phyloP scores from a whole-genome alignment of 768 basidiomycete species.

The Suillus clintonianus region DNA sequence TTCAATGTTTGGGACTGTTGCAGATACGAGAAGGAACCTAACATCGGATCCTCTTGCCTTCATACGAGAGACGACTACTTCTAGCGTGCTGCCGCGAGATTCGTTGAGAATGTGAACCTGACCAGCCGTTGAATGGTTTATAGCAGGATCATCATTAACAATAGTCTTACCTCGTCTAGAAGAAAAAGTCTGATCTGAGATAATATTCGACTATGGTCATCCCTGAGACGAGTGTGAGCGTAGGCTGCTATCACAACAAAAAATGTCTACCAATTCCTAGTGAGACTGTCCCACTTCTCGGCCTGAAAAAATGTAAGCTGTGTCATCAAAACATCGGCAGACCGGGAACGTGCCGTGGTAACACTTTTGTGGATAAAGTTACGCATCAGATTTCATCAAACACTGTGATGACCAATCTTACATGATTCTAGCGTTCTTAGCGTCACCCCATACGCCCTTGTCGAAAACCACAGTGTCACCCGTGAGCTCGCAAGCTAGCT shows the following conservation, averaged over 20 bases:
- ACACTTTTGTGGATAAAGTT: slow-evolving; percentile 44
- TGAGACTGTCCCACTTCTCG: slow-evolving; percentile 96
- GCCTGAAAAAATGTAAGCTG: slow-evolving; percentile 47
- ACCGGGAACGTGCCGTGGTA: slow-evolving; percentile 60
- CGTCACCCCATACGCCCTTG: slow-evolving; percentile 68
- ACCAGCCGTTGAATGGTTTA: neutral
- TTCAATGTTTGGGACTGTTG: slow-evolving; percentile 90
- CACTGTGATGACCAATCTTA: slow-evolving; percentile 30
- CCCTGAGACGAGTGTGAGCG: slow-evolving; percentile 38
- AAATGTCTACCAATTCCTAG: slow-evolving; percentile 71
- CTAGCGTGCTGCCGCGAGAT: slow-evolving; percentile 85
- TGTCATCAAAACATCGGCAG: neutral
- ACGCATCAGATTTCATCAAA: slow-evolving; percentile 5
- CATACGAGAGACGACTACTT: slow-evolving; percentile 95
- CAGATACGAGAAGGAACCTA: slow-evolving; percentile 88
- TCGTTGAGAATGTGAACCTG: slow-evolving; percentile 95
- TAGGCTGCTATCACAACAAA: neutral
- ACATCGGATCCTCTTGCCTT: slow-evolving; percentile 68
- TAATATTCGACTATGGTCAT: slow-evolving; percentile 64
- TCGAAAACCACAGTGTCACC: slow-evolving; percentile 82
- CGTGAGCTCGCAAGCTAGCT: slow-evolving; percentile 82
- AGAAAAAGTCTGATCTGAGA: slow-evolving; percentile 78
- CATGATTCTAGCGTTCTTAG: slow-evolving; percentile 81
- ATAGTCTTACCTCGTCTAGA: slow-evolving; percentile 76
- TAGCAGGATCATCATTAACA: neutral